These are phyloP conservation scores for Ogataea populi-albae DNA, from an alignment of 805 yeast genomes.

Conservation along the genomic window DNA sequence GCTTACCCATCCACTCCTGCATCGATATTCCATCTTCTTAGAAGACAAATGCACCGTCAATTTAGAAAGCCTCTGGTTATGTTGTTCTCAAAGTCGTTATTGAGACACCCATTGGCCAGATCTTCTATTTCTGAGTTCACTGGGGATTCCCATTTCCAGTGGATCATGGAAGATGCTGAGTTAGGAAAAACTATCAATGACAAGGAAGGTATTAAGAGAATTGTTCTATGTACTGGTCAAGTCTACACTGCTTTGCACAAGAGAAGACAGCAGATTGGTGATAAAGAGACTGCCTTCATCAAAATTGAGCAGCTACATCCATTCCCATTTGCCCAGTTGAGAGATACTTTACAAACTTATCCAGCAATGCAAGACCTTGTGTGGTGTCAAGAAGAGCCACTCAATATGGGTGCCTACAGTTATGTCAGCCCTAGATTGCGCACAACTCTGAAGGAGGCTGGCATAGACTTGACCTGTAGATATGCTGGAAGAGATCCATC, in stretches of 20 bases:
- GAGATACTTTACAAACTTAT: constrained; percentile 76
- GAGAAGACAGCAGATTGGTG: constrained; percentile 74
- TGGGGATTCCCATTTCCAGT: constrained; percentile 87
- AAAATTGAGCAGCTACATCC: constrained; percentile 96
- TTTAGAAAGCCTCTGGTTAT: constrained; percentile 88
- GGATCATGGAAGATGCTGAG: constrained; percentile 93
- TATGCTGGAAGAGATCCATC: constrained; percentile 98
- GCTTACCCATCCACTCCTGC: constrained; percentile 99
- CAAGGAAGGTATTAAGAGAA: constrained; percentile 82
- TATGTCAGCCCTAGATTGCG: constrained; percentile 79
- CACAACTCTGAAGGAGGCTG: constrained; percentile 74
- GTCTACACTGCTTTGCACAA: constrained; percentile 90
- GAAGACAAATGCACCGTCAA: constrained; percentile 99
- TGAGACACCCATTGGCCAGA: constrained; percentile 97
- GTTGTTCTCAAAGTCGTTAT: constrained; percentile 88
- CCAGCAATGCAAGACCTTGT: constrained; percentile 84
- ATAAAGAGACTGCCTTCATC: constrained; percentile 82
- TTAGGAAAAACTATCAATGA: constrained; percentile 72
- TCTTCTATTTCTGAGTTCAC: constrained; percentile 80
- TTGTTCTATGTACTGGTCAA: constrained; percentile 87
- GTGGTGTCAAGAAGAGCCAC: constrained; percentile 98
- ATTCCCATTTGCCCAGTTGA: constrained; percentile 95
- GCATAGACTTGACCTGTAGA: constrained; percentile 56
- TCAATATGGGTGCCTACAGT: constrained; percentile 91
- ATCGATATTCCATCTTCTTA: constrained; percentile 89